Base-by-base conservation (phyloP, 257 asterid genomes). In the Ehretia macrophylla region DNA sequence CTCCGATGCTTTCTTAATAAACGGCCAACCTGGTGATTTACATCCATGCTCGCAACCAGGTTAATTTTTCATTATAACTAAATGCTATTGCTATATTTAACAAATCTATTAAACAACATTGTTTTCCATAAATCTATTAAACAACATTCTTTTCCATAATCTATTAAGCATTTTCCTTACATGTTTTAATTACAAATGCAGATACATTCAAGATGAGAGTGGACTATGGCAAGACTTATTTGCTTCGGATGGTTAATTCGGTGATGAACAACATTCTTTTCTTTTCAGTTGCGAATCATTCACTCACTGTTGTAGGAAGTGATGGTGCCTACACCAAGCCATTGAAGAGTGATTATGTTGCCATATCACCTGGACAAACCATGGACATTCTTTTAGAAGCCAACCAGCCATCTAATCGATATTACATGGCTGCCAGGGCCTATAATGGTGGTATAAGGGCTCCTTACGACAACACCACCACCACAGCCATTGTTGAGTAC, bases 331-430 rank as follows among this genome's bases (percentile, higher is more conserved):
- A 85, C 70, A 54, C 75, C 0, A 85, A 82, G 49, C 94, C 79
- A 0, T 73, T 85, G 44, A 63, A 49, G 14, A 63, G 63, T 17
- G 55, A 78, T 18, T 74, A 69, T 71, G 63, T 80, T 47, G 21
- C 82, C 72, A 82, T 85, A 32, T 78, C 87, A 0, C 94, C 94
- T 0, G 90, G 90, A 0, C 81, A 83, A 55, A 83, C 90, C 62
- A 74, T 83, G 1, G 94, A 85, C 50, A 68, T 76, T 65, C 32
- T 85, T 16, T 54, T 85, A 0, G 68, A 60, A 60, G 85, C 96
- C 5, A 68, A 80, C 68, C 87, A 79, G 57, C 37, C 22, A 13
- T 86, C 85, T 4, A 59, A 66, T 21, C 81, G 55, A 35, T 83
- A 85, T 44, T 85, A 82, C 83, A 79, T 85, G 79, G 91, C 80